Base-by-base conservation (phyloP, 495 filamentous ascomycete genomes). In the Copromyces sp. region DNA sequence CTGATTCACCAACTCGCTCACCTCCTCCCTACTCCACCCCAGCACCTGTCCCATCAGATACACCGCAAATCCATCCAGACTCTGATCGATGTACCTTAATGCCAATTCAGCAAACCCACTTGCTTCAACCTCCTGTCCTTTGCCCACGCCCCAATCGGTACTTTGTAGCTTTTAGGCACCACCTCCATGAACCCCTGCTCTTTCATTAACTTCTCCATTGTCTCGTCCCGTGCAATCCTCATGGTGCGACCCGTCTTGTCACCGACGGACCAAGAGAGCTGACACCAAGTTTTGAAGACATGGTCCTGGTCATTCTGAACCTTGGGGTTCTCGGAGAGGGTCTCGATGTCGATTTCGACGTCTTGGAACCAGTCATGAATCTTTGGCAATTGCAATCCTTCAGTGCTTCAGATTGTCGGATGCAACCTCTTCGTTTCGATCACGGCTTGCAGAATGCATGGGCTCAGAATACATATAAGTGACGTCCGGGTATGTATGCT, bases 61-160 rank as follows among this genome's bases (percentile, higher is more conserved):
- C 35, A 70, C 2, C 6, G 61, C 72, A 14, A 75, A 74, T 2
- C 74, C 74, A 0, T 73, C 74, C 40, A 74, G 37, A n/a, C 74
- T 74, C 3, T 70, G 39, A 2, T 69, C 65, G 16, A 75, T 68
- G 9, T 71, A n/a, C n/a, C n/a, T n/a, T n/a, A 68, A 20, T 70
- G 70, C 24, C 47, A 59, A 59, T 59, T 59, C 5, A 59, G 0
- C 24, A 59, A 7, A 0, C 75, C 74, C 2, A 75, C 39, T 2
- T 68, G 40, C 59, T 73, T 73, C 35, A 75, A 69, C 11, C 20
- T 32, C 38, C 41, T 78, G 17, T 77, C 75, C 41, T 69, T 69
- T 2, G 74, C 59, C 75, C 75, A 77, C n/a, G 39, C 40, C 12
- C 74, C 71, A 9, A 73, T 68, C 53, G 75, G 75, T 0, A 73